phyloP scores from a whole-genome alignment of 2,329 filamentous ascomycete species.

The Arthrinium puccinioides region DNA sequence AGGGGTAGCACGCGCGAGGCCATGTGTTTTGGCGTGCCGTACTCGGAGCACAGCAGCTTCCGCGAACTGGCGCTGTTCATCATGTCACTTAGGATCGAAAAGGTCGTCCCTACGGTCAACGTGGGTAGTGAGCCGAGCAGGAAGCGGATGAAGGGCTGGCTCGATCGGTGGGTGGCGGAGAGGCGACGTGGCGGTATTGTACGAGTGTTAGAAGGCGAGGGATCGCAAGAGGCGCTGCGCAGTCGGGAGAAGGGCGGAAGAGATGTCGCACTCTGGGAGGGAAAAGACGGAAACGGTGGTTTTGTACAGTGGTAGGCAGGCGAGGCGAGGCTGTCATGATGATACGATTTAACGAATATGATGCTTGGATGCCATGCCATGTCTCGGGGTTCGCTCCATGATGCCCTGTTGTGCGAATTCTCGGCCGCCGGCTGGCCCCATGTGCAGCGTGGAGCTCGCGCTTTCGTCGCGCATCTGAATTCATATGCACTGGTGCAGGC shows the following conservation, averaged over 20 bases:
- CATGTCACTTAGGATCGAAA: slow-evolving; percentile 78
- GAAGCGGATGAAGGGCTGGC: slow-evolving; percentile 57
- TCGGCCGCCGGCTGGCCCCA: too few species aligned
- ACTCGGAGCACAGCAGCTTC: slow-evolving; percentile 93
- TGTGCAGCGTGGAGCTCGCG: too few species aligned
- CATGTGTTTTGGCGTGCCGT: slow-evolving; percentile 89
- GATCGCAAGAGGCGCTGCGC: too few species aligned
- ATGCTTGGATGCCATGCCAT: not conserved
- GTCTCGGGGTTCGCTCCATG: too few species aligned
- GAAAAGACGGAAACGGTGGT: slow-evolving; percentile 31
- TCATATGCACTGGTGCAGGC: too few species aligned
- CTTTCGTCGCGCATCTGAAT: too few species aligned
- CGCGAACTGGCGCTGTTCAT: slow-evolving; percentile 90
- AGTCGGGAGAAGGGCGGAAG: slow-evolving; percentile 27
- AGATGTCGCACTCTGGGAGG: slow-evolving; percentile 27
- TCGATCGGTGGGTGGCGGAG: slow-evolving; percentile 55
- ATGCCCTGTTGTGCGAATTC: too few species aligned
- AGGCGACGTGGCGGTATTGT: slow-evolving; percentile 48
- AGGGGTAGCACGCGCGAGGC: slow-evolving; percentile 76
- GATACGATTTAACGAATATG: not conserved
- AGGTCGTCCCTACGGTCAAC: slow-evolving; percentile 91
- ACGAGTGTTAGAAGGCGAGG: slow-evolving; percentile 32
- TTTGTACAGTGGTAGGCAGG: slow-evolving; percentile 30
- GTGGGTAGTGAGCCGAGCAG: slow-evolving; percentile 52
- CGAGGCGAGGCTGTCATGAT: not conserved